Evolutionary conservation across 257 asterid species (phyloP).

Genomic region (Lycium ferocissimum): DNA sequence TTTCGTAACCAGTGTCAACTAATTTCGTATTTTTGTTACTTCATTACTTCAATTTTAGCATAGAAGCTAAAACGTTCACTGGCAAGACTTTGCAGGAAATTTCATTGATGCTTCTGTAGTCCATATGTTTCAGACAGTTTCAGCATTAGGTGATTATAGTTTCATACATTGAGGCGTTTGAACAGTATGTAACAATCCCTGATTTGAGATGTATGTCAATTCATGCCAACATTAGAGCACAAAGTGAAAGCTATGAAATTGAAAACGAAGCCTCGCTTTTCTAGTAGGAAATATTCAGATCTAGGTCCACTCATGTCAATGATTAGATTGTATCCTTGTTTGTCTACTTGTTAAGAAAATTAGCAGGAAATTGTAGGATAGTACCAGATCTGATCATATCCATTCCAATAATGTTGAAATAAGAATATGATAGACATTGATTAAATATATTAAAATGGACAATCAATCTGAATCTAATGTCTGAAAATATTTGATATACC

Average conservation of each 20-base stretch:
- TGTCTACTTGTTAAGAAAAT: no score
- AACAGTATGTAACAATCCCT: not conserved
- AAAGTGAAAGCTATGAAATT: no score
- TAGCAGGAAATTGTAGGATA: no score
- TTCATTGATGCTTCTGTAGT: not conserved
- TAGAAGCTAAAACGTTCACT: not conserved
- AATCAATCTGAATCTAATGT: not conserved
- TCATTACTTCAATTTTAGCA: not conserved
- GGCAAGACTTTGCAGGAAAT: not conserved
- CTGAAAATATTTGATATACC: not conserved
- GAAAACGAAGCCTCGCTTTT: no score
- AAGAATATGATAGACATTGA: not conserved
- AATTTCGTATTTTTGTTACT: not conserved
- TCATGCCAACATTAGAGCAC: no score
- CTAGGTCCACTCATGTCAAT: no score
- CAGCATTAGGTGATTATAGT: not conserved
- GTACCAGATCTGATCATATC: no score
- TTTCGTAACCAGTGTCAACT: not conserved
- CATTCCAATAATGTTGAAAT: not conserved
- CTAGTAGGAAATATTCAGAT: no score
- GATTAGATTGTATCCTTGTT: no score
- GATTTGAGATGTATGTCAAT: no score
- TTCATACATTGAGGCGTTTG: not conserved
- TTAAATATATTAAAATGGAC: not conserved
- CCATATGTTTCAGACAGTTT: conserved; percentile 14